Evolutionary conservation across 768 basidiomycete genomes (phyloP), one percentile per base, ranked within the genome.

Genomic region (Leccinellum luteum): DNA sequence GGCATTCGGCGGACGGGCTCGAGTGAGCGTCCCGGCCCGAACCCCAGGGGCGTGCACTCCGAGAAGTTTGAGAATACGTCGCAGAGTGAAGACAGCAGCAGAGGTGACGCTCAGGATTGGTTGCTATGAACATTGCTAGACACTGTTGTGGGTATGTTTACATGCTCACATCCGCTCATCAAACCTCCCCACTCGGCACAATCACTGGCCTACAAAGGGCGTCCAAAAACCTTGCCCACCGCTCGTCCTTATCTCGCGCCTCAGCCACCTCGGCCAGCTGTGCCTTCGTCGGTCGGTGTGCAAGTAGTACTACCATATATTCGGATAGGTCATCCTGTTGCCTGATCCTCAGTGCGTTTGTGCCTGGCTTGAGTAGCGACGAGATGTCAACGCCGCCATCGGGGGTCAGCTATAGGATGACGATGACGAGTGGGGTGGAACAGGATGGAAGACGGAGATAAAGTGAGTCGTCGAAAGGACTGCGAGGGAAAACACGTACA

Each of bases 341-440:
- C 31, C 58, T 63, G 31, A 86, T 71, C 55, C 76, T 69, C 9
- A 85, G 64, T 1, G 54, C 68, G 60, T 85, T 85, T 9, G 64
- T 44, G 19, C 82, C 84, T 0, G 51, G 38, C 17, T 57, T 63
- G 23, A 82, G 58, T 53, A 80, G 77, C 17, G 73, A 72, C 2
- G 82, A 82, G 12, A 86, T 48, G 59, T 86, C 85, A 21, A 85
- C 75, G 17, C 80, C 69, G 57, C 73, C 75, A 47, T 85, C 76
- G 1, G 78, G 72, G 7, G 77, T 80, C 25, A 78, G 58, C 83
- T 84, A 63, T 23, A 31, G 30, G 41, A 43, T 43, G n/a, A 41
- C n/a, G n/a, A n/a, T n/a, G n/a, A n/a, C n/a, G n/a, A 38, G 17
- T n/a, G 17, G 17, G 35, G n/a, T 38, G 17, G 6, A 7, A 10